Base-by-base conservation (phyloP, 805 yeast species). In the Candida loeiensis region DNA sequence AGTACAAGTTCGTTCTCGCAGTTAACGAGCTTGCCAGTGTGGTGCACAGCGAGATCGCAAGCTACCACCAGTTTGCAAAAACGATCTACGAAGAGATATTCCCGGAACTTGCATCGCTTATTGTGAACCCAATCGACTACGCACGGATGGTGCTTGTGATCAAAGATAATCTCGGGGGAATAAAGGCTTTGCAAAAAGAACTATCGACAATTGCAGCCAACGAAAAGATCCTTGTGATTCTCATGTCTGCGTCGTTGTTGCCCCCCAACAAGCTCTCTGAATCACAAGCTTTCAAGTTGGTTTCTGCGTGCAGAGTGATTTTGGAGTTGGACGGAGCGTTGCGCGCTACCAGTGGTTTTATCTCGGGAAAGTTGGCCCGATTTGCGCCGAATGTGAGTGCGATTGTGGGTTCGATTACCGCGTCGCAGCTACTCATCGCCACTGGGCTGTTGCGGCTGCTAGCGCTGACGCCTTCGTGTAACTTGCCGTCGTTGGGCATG, bases 321-420 rank as follows among this genome's bases (percentile, higher is more conserved):
- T 38, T 73, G 3, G 61, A 65, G 6, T 62, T 87, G 9, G 66
- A 71, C 31, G 59, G 56, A 0, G 61, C 76, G 1, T 66, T 74
- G 40, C 44, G 44, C 2, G 58, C 60, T 26, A 69, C 88, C 6
- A 69, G 79, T 1, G 42, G 54, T 1, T 83, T 73, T 50, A 77
- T 88, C 12, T 66, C 90, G 0, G 55, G 70, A 1, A 74, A 79
- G 49, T 69, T 85, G 16, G 62, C 73, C 2, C 54, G 59, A 2
- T 73, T 80, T 48, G 95, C 96, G 0, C 99, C 98, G 2, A 91
- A 93, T 56, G 61, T 86, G 1, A 70, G 86, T 2, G 77, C 77
- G 0, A 64, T 93, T 6, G 69, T 91, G 2, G 95, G 95, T 0
- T 66, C 95, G 0, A 64, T 74, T 4, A 74, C 85, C 0, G 77